Conservation (phyloP, 2,329 filamentous ascomycete species). For the Zymoseptoria ardabiliae region DNA sequence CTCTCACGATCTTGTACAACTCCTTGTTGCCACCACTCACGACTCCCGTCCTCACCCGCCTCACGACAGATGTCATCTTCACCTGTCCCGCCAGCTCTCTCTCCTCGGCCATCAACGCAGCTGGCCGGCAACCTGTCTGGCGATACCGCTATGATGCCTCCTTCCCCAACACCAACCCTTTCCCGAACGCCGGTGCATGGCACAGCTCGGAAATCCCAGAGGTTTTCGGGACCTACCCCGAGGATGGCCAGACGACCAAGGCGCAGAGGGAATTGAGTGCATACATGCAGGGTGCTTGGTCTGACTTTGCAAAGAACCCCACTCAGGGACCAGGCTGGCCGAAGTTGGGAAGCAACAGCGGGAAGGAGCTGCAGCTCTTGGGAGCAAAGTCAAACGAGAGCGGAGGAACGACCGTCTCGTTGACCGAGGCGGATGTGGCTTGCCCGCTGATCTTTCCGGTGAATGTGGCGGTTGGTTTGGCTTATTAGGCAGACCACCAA, state of each 20-base stretch:
- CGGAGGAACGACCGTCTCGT: constrained; percentile 5
- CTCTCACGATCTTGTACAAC: background rate
- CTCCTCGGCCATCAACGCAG: constrained; percentile 11
- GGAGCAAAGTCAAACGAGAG: constrained; percentile 5
- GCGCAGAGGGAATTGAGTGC: constrained; percentile 14
- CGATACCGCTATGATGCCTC: constrained; percentile 25
- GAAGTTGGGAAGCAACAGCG: constrained; percentile 16
- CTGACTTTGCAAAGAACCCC: constrained; percentile 16
- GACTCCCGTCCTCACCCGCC: background rate
- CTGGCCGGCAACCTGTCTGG: constrained; percentile 18
- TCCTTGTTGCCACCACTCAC: background rate
- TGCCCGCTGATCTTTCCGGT: constrained; percentile 10
- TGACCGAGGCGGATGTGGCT: constrained; percentile 6
- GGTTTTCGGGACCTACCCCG: constrained; percentile 19
- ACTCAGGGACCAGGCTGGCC: constrained; percentile 19
- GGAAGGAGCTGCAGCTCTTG: constrained; percentile 9
- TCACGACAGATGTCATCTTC: constrained; percentile 16
- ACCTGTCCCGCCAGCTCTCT: constrained; percentile 20
- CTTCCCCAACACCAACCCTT: constrained; percentile 22
- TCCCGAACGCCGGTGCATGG: constrained; percentile 25
- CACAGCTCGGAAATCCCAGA: constrained; percentile 29
- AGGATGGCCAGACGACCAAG: constrained; percentile 10
- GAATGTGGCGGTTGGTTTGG: background rate
- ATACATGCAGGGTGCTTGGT: constrained; percentile 17
- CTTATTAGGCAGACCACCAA: background rate